Evolutionary conservation across 257 asterid genomes (phyloP).

Genomic region (Cinchona pubescens): DNA sequence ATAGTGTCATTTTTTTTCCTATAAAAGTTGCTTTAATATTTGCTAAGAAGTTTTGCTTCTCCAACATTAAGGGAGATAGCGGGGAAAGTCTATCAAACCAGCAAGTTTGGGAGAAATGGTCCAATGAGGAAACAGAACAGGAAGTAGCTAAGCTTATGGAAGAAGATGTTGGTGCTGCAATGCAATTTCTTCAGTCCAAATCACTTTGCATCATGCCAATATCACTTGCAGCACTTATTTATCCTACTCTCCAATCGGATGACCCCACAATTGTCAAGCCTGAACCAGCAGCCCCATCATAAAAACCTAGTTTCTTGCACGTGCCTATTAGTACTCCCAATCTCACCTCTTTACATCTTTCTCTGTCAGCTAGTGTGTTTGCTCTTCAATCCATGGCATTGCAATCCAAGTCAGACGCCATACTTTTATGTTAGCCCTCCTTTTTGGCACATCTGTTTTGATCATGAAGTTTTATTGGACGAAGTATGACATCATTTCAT

Average conservation of each 20-base stretch:
- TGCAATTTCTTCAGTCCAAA: constrained; percentile 82
- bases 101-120: constrained; percentile 85
- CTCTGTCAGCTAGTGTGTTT: constrained; percentile 19
- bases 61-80: constrained; percentile 39
- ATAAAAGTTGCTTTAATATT: not conserved
- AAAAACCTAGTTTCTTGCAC: constrained; percentile 27
- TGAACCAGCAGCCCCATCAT: constrained; percentile 61
- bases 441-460: constrained; percentile 20
- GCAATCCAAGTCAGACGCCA: constrained; percentile 43
- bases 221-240: constrained; percentile 80
- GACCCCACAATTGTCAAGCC: constrained; percentile 53
- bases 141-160: constrained; percentile 88
- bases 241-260: constrained; percentile 51
- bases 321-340: constrained; percentile 43
- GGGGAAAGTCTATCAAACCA: constrained; percentile 50
- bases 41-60: constrained; percentile 8
- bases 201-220: constrained; percentile 92
- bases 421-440: constrained; percentile 24
- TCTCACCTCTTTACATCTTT: constrained; percentile 22
- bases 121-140: constrained; percentile 68
- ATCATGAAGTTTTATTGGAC: constrained; percentile 9
- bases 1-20: not conserved
- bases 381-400: constrained; percentile 27
- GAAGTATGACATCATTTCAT: constrained; percentile 29
- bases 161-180: constrained; percentile 78